These are phyloP conservation scores for Xylariomycetidae sp. DNA, from an alignment of 2,329 filamentous ascomycete genomes.

Conservation along the genomic window DNA sequence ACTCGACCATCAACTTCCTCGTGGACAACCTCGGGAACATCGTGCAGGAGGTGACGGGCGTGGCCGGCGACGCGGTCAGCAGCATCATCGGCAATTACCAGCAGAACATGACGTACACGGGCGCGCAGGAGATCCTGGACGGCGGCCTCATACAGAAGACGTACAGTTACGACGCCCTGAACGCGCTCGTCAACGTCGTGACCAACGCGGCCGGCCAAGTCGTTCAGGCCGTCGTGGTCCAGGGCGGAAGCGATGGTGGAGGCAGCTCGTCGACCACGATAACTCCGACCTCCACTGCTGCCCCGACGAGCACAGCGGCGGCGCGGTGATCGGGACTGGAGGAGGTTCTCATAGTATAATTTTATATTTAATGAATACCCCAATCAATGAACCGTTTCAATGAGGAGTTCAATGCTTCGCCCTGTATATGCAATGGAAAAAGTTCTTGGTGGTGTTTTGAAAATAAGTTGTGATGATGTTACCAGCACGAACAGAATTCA, in stretches of 20 bases:
- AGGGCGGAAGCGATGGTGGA: conserved; percentile 11
- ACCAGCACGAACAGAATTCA: no score
- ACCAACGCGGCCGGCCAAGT: conserved; percentile 46
- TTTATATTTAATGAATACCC: no score
- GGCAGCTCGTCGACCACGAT: conserved; percentile 11
- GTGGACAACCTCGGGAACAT: conserved; percentile 61
- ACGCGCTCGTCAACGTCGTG: conserved; percentile 44
- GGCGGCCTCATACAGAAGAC: conserved; percentile 38
- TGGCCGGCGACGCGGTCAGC: conserved; percentile 38
- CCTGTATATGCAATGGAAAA: no score
- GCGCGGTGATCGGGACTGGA: no score
- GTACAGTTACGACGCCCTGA: conserved; percentile 41
- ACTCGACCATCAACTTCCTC: conserved; percentile 48
- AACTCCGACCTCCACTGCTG: conserved; percentile 9
- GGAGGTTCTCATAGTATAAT: no score
- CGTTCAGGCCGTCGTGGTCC: conserved; percentile 36
- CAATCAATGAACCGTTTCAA: no score
- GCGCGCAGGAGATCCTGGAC: conserved; percentile 28
- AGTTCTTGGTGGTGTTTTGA: no score
- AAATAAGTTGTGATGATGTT: no score
- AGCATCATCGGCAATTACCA: conserved; percentile 54
- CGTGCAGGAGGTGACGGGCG: conserved; percentile 51
- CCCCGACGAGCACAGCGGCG: conserved; percentile 4
- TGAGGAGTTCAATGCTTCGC: no score
- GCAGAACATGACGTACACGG: conserved; percentile 53